Evolutionary conservation across 2,329 filamentous ascomycete species (phyloP).

Genomic region (Phyllosticta citrichinensis): DNA sequence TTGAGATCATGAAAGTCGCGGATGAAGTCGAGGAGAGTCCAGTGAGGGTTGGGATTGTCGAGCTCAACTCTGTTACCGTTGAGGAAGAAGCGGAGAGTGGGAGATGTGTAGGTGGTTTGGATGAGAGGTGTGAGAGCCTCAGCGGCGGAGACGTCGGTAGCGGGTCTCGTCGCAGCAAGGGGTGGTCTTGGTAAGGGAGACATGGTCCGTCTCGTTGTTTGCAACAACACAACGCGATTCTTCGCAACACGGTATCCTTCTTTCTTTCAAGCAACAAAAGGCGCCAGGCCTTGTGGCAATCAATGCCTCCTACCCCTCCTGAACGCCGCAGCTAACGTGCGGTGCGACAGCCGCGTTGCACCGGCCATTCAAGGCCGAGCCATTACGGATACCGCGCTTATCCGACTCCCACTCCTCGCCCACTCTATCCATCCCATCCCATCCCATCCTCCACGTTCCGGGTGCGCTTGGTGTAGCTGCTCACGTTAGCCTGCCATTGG

Average conservation of each 20-base stretch:
- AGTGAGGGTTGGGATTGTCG: slow-evolving; percentile 78
- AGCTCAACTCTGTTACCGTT: slow-evolving; percentile 81
- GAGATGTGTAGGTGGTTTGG: slow-evolving; percentile 68
- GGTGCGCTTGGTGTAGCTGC: background rate
- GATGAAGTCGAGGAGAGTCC: slow-evolving; percentile 85
- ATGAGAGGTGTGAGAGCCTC: slow-evolving; percentile 54
- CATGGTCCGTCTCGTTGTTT: background rate
- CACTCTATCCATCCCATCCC: background rate
- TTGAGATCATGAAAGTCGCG: slow-evolving; percentile 74
- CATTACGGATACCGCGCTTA: slow-evolving; percentile 1
- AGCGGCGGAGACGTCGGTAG: slow-evolving; percentile 15
- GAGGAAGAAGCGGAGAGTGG: slow-evolving; percentile 66
- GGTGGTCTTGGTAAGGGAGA: slow-evolving; percentile 3
- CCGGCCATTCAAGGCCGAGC: background rate
- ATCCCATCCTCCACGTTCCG: background rate
- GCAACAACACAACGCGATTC: background rate
- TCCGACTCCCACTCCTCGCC: slow-evolving; percentile 7
- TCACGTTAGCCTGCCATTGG: background rate
- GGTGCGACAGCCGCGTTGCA: background rate
- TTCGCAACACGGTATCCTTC: background rate
- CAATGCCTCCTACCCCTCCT: background rate
- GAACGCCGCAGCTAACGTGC: background rate
- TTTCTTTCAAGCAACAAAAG: background rate
- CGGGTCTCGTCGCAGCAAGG: background rate
- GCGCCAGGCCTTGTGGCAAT: too few relatives aligned